Percentiles rank a stretch among this genome's conserved stretches.
Evolutionary conservation across 2,329 filamentous ascomycete genomes (phyloP).

Genomic region (Penicillium sp.): DNA sequence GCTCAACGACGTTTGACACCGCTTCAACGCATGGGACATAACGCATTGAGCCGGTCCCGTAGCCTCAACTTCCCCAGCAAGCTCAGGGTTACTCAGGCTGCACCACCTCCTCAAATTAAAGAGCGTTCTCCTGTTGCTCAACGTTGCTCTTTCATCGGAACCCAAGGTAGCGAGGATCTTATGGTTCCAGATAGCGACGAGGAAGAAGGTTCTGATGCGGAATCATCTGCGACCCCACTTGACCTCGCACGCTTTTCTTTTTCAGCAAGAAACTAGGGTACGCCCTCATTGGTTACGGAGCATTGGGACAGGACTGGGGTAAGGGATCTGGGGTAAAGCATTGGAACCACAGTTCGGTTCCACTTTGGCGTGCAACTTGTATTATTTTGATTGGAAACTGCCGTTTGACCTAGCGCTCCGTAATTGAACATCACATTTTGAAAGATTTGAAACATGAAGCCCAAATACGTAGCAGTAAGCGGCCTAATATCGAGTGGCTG

Average conservation of each 20-base stretch:
- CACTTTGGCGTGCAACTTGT: slow-evolving; percentile 12
- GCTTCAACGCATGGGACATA: slow-evolving; percentile 44
- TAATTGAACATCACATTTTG: background rate
- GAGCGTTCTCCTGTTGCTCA: background rate
- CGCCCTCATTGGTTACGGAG: slow-evolving; percentile 18
- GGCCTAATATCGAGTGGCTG: slow-evolving; percentile 20
- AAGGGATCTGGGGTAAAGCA: slow-evolving; percentile 11
- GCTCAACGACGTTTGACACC: slow-evolving; percentile 37
- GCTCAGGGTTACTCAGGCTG: slow-evolving; percentile 11
- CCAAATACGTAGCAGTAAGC: background rate
- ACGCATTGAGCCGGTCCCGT: slow-evolving; percentile 40
- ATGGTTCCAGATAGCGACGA: slow-evolving; percentile 55
- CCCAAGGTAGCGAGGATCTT: slow-evolving; percentile 54
- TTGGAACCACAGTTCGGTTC: slow-evolving; percentile 8
- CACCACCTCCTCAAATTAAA: slow-evolving; percentile 8
- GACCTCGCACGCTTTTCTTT: slow-evolving; percentile 43
- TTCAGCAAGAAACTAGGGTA: slow-evolving; percentile 22
- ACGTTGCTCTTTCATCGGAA: background rate
- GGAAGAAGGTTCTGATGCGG: slow-evolving; percentile 29
- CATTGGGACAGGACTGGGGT: slow-evolving; percentile 11
- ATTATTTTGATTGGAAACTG: background rate
- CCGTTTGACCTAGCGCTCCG: slow-evolving; percentile 10
- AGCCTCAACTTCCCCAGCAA: slow-evolving; percentile 34
- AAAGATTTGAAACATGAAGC: background rate
- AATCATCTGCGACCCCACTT: slow-evolving; percentile 21